phyloP scores from a whole-genome alignment of 352 stramenopile species.

The Nannochloropsis limnetica region DNA sequence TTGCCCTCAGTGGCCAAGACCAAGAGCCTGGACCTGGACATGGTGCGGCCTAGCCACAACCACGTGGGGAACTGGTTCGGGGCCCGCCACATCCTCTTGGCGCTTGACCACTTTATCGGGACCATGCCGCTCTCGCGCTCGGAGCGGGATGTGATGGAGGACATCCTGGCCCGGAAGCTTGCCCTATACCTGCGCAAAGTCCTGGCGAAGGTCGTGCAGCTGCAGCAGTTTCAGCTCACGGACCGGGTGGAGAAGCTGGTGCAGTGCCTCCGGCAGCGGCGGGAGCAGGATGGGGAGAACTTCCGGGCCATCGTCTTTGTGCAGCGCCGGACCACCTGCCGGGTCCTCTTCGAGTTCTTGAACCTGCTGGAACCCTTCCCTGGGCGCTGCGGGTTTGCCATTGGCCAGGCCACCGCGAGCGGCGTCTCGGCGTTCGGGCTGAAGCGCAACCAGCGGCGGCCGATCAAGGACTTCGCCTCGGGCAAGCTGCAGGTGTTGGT shows the following conservation, averaged over 20 bases:
- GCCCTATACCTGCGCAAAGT: slow-evolving; percentile 15
- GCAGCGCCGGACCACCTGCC: slow-evolving; percentile 66
- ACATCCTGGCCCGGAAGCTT: neutral
- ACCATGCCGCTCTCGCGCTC: neutral
- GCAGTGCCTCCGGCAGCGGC: slow-evolving; percentile 14
- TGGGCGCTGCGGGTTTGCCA: slow-evolving; percentile 39
- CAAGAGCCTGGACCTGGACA: neutral
- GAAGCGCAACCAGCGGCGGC: neutral
- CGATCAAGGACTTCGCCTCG: slow-evolving; percentile 36
- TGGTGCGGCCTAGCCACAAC: neutral
- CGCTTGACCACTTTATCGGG: neutral
- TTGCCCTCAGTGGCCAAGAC: slow-evolving; percentile 23
- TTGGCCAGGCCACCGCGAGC: neutral
- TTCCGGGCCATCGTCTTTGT: slow-evolving; percentile 70
- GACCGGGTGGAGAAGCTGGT: neutral
- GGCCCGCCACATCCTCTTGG: neutral
- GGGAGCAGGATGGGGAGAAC: slow-evolving; percentile 23
- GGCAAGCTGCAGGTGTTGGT: slow-evolving; percentile 42
- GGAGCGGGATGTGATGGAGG: slow-evolving; percentile 1
- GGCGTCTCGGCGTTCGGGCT: neutral
- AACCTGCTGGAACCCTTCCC: slow-evolving; percentile 51
- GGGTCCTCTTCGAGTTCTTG: slow-evolving; percentile 65
- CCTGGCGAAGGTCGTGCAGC: neutral
- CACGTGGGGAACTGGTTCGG: neutral
- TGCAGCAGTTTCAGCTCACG: neutral